Percentiles rank a stretch among this genome's conserved stretches.
Evolutionary conservation across 805 yeast species (phyloP).

Genomic region (Myxozyma udenii): DNA sequence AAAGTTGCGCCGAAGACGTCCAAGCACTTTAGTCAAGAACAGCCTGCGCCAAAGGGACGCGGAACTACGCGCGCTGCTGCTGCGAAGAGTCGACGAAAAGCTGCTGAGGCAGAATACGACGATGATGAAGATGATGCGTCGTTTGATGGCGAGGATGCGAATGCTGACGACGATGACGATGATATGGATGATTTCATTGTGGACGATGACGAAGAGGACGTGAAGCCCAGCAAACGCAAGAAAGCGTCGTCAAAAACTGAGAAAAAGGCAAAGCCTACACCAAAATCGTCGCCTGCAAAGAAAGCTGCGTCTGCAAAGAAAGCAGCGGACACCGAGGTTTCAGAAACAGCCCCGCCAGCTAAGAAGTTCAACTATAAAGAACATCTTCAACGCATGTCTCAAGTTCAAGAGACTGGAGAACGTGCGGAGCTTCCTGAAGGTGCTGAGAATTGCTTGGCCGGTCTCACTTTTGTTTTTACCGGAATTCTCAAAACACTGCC

Average conservation of each 20-base stretch:
- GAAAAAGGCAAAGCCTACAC: not conserved
- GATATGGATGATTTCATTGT: not conserved
- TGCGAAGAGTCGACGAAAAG: not conserved
- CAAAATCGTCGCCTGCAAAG: not conserved
- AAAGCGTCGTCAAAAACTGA: not conserved
- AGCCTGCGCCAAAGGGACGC: not conserved
- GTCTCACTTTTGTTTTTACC: constrained; percentile 88
- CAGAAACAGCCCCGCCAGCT: not conserved
- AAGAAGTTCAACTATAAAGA: constrained; percentile 14
- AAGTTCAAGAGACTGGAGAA: constrained; percentile 13
- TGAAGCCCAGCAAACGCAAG: not conserved
- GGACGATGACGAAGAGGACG: constrained; percentile 4
- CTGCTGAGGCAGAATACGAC: not conserved
- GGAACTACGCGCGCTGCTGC: not conserved
- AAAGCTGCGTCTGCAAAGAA: constrained; percentile 5
- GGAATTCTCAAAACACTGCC: constrained; percentile 80
- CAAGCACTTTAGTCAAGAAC: not conserved
- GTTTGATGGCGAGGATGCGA: not conserved
- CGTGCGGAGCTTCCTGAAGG: constrained; percentile 62
- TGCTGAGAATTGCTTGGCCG: constrained; percentile 78
- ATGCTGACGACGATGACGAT: constrained; percentile 1
- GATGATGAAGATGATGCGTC: constrained; percentile 1
- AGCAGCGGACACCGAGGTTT: not conserved
- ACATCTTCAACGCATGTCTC: constrained; percentile 12
- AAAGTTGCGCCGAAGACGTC: not conserved